Evolutionary conservation across 2,329 filamentous ascomycete genomes (phyloP).

Genomic region (Torrubiellomyces zombiae): DNA sequence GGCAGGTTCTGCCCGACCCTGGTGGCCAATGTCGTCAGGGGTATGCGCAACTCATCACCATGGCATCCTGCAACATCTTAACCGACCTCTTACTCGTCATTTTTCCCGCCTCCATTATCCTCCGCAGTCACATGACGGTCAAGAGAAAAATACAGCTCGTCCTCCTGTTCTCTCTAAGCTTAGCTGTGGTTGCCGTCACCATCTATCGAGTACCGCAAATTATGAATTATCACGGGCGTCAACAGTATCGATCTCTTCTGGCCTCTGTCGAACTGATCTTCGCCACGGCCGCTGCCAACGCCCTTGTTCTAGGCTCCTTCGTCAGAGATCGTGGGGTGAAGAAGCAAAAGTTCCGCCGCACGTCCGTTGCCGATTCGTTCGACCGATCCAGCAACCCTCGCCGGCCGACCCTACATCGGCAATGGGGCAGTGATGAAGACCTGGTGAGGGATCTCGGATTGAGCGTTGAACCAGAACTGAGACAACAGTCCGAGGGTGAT

Average conservation of each 20-base stretch:
- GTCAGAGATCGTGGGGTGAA: slow-evolving; percentile 81
- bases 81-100: slow-evolving; percentile 77
- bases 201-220: slow-evolving; percentile 68
- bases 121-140: slow-evolving; percentile 57
- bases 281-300: slow-evolving; percentile 74
- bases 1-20: slow-evolving; percentile 74
- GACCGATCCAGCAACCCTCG: slow-evolving; percentile 24
- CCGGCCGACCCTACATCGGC: slow-evolving; percentile 38
- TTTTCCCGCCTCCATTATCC: slow-evolving; percentile 79
- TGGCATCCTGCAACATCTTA: slow-evolving; percentile 76
- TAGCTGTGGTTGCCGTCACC: slow-evolving; percentile 64
- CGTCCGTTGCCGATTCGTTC: slow-evolving; percentile 46
- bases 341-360: slow-evolving; percentile 65
- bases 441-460: slow-evolving; percentile 68
- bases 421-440: slow-evolving; percentile 85
- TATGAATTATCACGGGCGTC: slow-evolving; percentile 50
- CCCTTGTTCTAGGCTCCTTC: slow-evolving; percentile 81
- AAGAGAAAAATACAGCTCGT: slow-evolving; percentile 69
- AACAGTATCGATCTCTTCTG: slow-evolving; percentile 76
- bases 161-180: slow-evolving; percentile 68
- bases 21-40: slow-evolving; percentile 73
- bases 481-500: slow-evolving; percentile 15
- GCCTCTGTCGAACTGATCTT: slow-evolving; percentile 85
- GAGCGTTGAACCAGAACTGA: slow-evolving; percentile 38
- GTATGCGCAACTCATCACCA: slow-evolving; percentile 72